Conservation (phyloP, 129 eudicot genomes). For the Escallonia rubra region DNA sequence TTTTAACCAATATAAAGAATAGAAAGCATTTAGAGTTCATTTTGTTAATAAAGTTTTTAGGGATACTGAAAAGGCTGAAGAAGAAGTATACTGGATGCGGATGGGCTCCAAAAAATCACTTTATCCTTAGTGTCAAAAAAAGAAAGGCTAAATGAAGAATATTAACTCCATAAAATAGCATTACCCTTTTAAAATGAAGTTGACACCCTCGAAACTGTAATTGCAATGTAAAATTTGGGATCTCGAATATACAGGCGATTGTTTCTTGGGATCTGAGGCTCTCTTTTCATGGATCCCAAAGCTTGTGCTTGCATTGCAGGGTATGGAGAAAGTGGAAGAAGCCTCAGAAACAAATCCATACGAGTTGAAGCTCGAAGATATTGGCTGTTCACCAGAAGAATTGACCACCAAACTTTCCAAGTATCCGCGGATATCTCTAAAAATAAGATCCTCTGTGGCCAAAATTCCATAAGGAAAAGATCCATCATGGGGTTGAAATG, state of each 20-base stretch:
- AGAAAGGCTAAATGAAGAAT: too few species aligned
- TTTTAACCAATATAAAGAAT: not conserved
- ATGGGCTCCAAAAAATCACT: not conserved
- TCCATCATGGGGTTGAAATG: not conserved
- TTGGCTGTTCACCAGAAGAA: slow-evolving; percentile 26
- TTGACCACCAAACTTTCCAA: slow-evolving; percentile 27
- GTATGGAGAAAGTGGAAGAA: slow-evolving; percentile 35
- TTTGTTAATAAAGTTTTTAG: not conserved
- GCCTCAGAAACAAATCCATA: slow-evolving; percentile 15
- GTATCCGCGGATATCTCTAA: slow-evolving; percentile 42
- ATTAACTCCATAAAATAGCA: not conserved
- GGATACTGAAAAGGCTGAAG: not conserved
- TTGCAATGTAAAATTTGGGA: slow-evolving; percentile 39
- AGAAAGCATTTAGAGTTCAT: not conserved
- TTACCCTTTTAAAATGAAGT: slow-evolving; percentile 67
- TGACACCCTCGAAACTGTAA: slow-evolving; percentile 34
- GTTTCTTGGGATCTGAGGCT: slow-evolving; percentile 22
- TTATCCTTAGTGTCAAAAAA: not conserved
- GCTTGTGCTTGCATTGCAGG: slow-evolving; percentile 22
- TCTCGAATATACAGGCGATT: slow-evolving; percentile 28
- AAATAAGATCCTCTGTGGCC: slow-evolving; percentile 61
- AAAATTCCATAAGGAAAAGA: not conserved
- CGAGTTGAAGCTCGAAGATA: slow-evolving; percentile 13
- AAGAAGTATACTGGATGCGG: too few species aligned
- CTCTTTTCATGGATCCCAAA: slow-evolving; percentile 19